Percentiles rank a stretch among this genome's conserved stretches.
These are phyloP conservation scores for Nakataea oryzae DNA, from an alignment of 2,329 filamentous ascomycete genomes.

Conservation along the genomic window DNA sequence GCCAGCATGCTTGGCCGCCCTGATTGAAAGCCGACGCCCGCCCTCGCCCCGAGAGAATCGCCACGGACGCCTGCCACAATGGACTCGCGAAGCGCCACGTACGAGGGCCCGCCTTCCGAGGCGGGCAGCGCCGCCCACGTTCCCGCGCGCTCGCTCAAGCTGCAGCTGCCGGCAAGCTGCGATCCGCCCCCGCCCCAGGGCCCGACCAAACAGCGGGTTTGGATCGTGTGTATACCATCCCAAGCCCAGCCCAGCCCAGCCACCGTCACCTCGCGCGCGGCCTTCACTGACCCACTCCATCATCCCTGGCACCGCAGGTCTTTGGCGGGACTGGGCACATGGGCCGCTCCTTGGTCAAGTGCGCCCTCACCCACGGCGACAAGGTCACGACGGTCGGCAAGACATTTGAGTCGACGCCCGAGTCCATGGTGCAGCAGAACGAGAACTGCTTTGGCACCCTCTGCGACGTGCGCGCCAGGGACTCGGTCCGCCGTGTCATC, in stretches of 20 bases:
- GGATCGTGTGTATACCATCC: conserved; percentile 71
- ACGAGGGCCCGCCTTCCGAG: conserved; percentile 1
- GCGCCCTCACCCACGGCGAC: conserved; percentile 70
- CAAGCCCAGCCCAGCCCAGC: not conserved
- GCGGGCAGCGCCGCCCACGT: not conserved
- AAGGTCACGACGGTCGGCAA: conserved; percentile 79
- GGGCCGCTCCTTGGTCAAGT: conserved; percentile 80
- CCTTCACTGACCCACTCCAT: not conserved
- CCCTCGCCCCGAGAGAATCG: not conserved
- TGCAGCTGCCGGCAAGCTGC: conserved; percentile 70
- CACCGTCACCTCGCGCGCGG: conserved; percentile 5
- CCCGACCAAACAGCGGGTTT: conserved; percentile 66
- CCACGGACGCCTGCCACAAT: not conserved
- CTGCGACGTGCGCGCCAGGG: conserved; percentile 78
- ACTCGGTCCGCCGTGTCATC: conserved; percentile 66
- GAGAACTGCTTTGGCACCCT: conserved; percentile 68
- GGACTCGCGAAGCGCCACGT: not conserved
- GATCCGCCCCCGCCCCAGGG: conserved; percentile 68
- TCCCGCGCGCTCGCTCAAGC: conserved; percentile 6
- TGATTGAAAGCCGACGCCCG: not conserved
- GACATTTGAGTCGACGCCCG: conserved; percentile 62
- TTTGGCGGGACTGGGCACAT: conserved; percentile 98
- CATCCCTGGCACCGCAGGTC: conserved; percentile 38
- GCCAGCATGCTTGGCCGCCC: not conserved
- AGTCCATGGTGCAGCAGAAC: conserved; percentile 63